These are phyloP conservation scores for Saccharomyces paradoxus DNA, from an alignment of 805 yeast species.

Conservation along the genomic window DNA sequence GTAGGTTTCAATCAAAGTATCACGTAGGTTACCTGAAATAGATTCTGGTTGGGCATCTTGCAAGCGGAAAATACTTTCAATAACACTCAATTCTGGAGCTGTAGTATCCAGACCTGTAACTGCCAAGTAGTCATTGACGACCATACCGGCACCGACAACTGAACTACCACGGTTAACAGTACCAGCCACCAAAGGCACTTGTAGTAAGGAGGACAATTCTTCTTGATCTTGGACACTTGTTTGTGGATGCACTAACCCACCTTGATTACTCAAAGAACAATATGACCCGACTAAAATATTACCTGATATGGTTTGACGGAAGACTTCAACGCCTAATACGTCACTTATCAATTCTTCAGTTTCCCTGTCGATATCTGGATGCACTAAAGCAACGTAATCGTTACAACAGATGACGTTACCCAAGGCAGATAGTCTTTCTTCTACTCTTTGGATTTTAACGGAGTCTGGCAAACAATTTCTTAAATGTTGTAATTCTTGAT, in stretches of 20 bases:
- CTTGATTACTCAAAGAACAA: conserved; percentile 91
- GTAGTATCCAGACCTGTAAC: conserved; percentile 96
- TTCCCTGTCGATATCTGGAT: conserved; percentile 98
- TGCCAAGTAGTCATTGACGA: conserved; percentile 96
- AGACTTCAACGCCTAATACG: conserved; percentile 96
- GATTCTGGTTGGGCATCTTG: conserved; percentile 88
- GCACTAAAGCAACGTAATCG: conserved; percentile 97
- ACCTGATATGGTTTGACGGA: conserved; percentile 98
- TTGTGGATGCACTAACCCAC: conserved; percentile 97
- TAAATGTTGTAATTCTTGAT: conserved; percentile 94
- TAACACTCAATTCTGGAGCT: conserved; percentile 94
- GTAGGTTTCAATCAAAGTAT: conserved; percentile 86
- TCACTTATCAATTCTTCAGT: conserved; percentile 98
- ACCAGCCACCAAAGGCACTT: conserved; percentile 97
- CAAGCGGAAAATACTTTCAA: conserved; percentile 90
- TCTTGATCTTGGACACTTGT: conserved; percentile 97
- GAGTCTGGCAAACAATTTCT: conserved; percentile 93
- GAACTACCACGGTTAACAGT: conserved; percentile 96
- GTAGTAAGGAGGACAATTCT: conserved; percentile 88
- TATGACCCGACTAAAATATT: conserved; percentile 95
- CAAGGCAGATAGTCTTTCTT: conserved; percentile 91
- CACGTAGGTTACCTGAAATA: conserved; percentile 78
- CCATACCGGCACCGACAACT: conserved; percentile 98
- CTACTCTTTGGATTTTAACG: conserved; percentile 94
- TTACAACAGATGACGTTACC: conserved; percentile 98